Base-by-base conservation (phyloP, 73 alveolate species). In the Tetrahymena elliotti region DNA sequence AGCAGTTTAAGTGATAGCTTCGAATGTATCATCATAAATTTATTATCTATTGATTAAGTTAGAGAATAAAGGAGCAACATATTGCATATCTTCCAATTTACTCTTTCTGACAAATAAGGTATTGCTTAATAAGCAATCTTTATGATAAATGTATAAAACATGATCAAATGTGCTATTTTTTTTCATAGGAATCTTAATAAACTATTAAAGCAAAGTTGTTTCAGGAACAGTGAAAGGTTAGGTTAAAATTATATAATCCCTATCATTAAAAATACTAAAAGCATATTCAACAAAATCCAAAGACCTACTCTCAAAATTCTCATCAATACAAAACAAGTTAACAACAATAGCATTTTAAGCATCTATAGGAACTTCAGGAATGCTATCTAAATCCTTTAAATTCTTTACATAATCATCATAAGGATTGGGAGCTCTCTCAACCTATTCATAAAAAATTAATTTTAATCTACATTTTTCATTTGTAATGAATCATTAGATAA, bases 171-270 rank as follows among this genome's bases (percentile, higher is more conserved):
- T 98, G 92, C 98, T 97, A 93, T 98, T 98, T 3, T 99, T 97
- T 97, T 98, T 98, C 96, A 98, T 99, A 33, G 97, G 95, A 35
- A 98, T 98, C 93, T 97, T 94, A 18, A 98, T 97, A 94, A 99
- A 98, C 93, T 98, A 97, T 95, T 97, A 98, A 88, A 98, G 96
- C 22, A 99, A 97, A 12, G 99, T 97, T 52, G 98, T 97, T 96
- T 99, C 99, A 33, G 98, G 97, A n/a, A 98, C 99, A 83, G 99
- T 98, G 93, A 98, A 99, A 10, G 99, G 99, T 93, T 99, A 98
- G 18, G 99, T 99, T 41, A 99, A 96, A 34, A 99, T 98, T 93
- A 99, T 93, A 95, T 99, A 99, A 94, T 99, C 99, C 93, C 99
- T 96, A 94, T 98, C 99, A 13, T 99, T 99, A 95, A 98, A 99